phyloP scores from a whole-genome alignment of 2,329 filamentous ascomycete species.

The Pleomassaria siparia region DNA sequence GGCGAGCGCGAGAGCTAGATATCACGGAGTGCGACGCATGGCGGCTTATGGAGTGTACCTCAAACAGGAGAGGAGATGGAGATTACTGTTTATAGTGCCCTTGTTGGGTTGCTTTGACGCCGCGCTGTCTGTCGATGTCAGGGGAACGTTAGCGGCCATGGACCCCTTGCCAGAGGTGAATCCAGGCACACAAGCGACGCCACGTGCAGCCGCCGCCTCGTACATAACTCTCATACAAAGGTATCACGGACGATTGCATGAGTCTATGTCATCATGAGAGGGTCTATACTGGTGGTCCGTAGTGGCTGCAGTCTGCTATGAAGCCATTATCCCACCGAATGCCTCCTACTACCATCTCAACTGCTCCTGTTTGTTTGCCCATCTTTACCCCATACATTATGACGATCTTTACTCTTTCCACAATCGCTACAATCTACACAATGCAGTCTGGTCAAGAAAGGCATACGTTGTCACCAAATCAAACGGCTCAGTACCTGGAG shows the following conservation, averaged over 20 bases:
- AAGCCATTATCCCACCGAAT: no score
- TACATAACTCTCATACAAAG: no score
- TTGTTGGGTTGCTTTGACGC: constrained; percentile 2
- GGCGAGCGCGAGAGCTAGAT: constrained; percentile 18
- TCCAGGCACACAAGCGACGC: neutral
- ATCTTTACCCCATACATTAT: constrained; percentile 7
- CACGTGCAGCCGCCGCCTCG: neutral
- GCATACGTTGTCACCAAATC: constrained; percentile 25
- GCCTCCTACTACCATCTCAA: neutral
- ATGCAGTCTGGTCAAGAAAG: constrained; percentile 24
- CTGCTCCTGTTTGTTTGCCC: neutral
- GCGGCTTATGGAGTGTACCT: constrained; percentile 6
- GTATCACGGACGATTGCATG: no score
- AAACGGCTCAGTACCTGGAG: constrained; percentile 39
- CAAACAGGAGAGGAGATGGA: constrained; percentile 13
- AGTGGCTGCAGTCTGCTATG: no score
- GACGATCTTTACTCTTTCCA: constrained; percentile 8
- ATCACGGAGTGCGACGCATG: constrained; percentile 35
- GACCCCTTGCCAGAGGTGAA: neutral
- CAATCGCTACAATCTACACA: neutral
- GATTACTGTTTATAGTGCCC: neutral
- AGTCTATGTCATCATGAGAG: no score
- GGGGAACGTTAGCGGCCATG: neutral
- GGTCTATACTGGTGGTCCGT: no score
- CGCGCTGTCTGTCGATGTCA: constrained; percentile 1